Evolutionary conservation across 202 grass and related monocot species (phyloP), one percentile per base, ranked within the genome.

Genomic region (Musa balbisiana): DNA sequence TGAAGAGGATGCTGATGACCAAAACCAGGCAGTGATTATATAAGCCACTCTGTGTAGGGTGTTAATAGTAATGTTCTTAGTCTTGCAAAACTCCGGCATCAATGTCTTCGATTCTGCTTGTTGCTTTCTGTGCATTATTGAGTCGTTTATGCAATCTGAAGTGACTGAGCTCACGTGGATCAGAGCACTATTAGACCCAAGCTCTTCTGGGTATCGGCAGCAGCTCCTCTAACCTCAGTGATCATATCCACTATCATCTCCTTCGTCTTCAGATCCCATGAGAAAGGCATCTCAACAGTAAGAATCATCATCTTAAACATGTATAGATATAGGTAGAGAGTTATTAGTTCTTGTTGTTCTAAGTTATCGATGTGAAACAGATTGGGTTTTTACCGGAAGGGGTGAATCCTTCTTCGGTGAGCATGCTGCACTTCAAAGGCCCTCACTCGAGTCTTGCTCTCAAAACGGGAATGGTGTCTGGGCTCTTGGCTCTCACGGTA

Each of bases 171-270:
- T 70, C 43, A 10, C 16, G 1, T 67, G n/a, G 71, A 79, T 27
- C 87, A 99, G 96, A 90, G 96, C 65, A 69, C 69, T 8, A 88
- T 73, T 59, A 90, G 84, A 62, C 96, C 96, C 25, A 90, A 92
- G 66, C 89, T 99, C 17, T 99, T 95, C 86, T 95, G 87, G 96
- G 69, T 99, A n/a, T 90, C 96, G 72, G 91, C 91, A 72, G 96
- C 82, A 64, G 91, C 96, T 67, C 95, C 91, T 72, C 80, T 99
- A 55, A 43, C 83, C 27, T 99, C 81, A 11, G 96, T 99, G 74
- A 95, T 99, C 67, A 64, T 87, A 76, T 99, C 96, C 68, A 99
- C 96, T 53, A 13, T 95, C 81, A 81, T 99, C 53, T 95, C 89
- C 15, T 92, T 84, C 77, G 52, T 86, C 51, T 84, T 87, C 69